phyloP scores from a whole-genome alignment of 1,284 basidiomycete species.

The Abortiporus biennis region DNA sequence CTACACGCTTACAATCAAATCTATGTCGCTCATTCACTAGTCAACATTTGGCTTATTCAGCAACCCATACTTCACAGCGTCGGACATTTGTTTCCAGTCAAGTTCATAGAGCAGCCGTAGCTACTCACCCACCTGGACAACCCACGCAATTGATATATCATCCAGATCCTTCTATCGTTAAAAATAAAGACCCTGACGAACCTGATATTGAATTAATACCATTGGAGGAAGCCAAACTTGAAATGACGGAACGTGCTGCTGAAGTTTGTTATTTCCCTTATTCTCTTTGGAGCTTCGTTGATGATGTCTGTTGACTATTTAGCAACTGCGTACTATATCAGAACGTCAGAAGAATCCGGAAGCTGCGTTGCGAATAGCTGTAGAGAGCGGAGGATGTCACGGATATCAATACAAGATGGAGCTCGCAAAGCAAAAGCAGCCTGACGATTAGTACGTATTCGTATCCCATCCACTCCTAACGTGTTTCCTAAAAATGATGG shows the following conservation, averaged over 20 bases:
- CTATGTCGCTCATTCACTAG: too few species aligned
- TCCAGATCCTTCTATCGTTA: constrained; percentile 12
- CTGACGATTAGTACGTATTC: constrained; percentile 82
- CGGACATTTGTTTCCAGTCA: constrained; percentile 16
- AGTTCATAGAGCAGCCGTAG: constrained; percentile 13
- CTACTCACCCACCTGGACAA: constrained; percentile 16
- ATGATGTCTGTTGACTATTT: constrained; percentile 1
- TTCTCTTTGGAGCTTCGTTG: neutral
- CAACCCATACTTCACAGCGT: too few species aligned
- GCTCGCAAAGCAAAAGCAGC: constrained; percentile 50
- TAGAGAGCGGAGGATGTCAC: constrained; percentile 90
- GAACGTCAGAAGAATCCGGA: constrained; percentile 49
- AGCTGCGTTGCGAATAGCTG: constrained; percentile 68
- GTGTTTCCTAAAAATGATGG: constrained; percentile 4
- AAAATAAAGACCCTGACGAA: constrained; percentile 4
- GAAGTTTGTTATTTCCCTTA: constrained; percentile 37
- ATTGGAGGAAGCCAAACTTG: constrained; percentile 30
- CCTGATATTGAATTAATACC: constrained; percentile 23
- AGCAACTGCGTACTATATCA: constrained; percentile 69
- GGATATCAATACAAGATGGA: constrained; percentile 92
- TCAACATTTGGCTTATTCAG: too few species aligned
- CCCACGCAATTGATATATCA: constrained; percentile 18
- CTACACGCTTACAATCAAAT: too few species aligned
- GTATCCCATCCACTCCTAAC: constrained; percentile 4
- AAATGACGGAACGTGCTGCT: constrained; percentile 65